These are phyloP conservation scores for Suhomyces faveliae DNA, from an alignment of 805 yeast genomes.

Conservation along the genomic window DNA sequence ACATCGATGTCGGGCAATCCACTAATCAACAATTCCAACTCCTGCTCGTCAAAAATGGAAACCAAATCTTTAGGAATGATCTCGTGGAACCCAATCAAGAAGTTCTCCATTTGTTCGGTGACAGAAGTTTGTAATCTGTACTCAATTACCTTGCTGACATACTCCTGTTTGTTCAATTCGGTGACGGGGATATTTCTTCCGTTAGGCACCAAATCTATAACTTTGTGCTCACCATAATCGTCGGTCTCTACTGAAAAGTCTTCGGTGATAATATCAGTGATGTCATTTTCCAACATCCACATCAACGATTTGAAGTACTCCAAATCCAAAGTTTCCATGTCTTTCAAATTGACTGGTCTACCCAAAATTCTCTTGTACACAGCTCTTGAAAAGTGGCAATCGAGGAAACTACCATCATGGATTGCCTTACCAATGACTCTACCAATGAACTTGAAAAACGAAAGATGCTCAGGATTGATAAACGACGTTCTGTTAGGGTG, in stretches of 20 bases:
- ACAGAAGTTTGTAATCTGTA: constrained; percentile 82
- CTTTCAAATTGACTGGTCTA: constrained; percentile 77
- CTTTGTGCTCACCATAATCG: constrained; percentile 87
- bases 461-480: constrained; percentile 88
- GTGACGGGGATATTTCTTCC: constrained; percentile 87
- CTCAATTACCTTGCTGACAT: constrained; percentile 82
- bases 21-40: constrained; percentile 84
- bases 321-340: constrained; percentile 89
- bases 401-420: constrained; percentile 78
- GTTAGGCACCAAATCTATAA: constrained; percentile 75
- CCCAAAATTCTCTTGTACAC: constrained; percentile 87
- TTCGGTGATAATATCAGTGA: constrained; percentile 91
- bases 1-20: constrained; percentile 97
- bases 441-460: constrained; percentile 93
- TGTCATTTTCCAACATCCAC: constrained; percentile 97
- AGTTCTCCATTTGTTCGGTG: constrained; percentile 80
- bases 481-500: constrained; percentile 93
- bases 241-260: constrained; percentile 92
- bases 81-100: constrained; percentile 85
- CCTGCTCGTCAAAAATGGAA: constrained; percentile 91
- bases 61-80: constrained; percentile 81
- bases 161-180: constrained; percentile 86
- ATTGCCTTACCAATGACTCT: constrained; percentile 93
- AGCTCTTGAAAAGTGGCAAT: constrained; percentile 93
- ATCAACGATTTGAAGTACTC: constrained; percentile 88